Evolutionary conservation across 2,329 filamentous ascomycete genomes (phyloP).

Genomic region (Allantophomopsis cytisporea): DNA sequence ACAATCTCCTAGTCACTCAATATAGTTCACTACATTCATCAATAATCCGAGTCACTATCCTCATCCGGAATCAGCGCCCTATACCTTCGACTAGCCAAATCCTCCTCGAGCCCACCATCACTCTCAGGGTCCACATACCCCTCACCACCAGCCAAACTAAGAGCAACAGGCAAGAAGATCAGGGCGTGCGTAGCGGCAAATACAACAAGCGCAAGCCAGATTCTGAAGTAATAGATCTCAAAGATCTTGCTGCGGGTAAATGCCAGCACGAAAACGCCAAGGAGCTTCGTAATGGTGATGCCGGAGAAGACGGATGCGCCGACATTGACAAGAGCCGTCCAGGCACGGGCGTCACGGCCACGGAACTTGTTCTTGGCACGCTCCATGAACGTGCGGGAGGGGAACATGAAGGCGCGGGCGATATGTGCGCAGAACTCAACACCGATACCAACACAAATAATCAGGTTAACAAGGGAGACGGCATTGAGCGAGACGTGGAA

Average conservation of each 20-base stretch:
- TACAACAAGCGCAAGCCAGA: constrained; percentile 84
- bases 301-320: constrained; percentile 90
- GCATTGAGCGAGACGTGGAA: constrained; percentile 85
- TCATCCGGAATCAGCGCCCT: constrained; percentile 71
- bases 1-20: too few species aligned
- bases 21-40: background rate
- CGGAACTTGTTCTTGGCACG: constrained; percentile 65
- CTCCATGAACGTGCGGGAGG: constrained; percentile 69
- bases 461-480: constrained; percentile 86
- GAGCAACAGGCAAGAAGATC: constrained; percentile 78
- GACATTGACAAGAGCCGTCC: constrained; percentile 89
- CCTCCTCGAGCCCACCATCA: constrained; percentile 80
- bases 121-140: constrained; percentile 82
- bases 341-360: constrained; percentile 72
- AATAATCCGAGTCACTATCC: constrained; percentile 26
- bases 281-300: constrained; percentile 88
- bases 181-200: constrained; percentile 84
- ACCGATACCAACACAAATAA: constrained; percentile 92
- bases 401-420: constrained; percentile 91
- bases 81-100: constrained; percentile 68
- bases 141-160: constrained; percentile 74
- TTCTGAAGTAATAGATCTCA: constrained; percentile 97
- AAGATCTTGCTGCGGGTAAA: constrained; percentile 98
- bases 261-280: constrained; percentile 83
- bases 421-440: constrained; percentile 98